Evolutionary conservation across 768 basidiomycete species (phyloP).

Genomic region (Tricholoma matsutake): DNA sequence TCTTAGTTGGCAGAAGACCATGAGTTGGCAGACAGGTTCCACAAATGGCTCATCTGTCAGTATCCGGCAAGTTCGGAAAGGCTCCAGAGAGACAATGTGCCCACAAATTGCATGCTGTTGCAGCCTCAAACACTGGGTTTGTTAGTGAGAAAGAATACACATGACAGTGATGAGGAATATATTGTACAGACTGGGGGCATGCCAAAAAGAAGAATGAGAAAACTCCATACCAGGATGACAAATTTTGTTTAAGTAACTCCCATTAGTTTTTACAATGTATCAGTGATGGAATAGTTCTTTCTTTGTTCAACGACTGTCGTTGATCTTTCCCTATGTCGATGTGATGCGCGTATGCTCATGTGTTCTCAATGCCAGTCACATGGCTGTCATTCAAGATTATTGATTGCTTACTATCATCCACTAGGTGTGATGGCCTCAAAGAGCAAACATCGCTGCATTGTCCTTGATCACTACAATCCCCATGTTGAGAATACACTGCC

Average conservation of each 20-base stretch:
- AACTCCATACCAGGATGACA: neutral
- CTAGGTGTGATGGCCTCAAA: neutral
- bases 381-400: neutral
- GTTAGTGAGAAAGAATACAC: neutral
- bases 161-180: conserved; percentile 1
- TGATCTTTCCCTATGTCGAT: neutral
- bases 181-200: neutral
- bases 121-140: neutral
- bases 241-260: neutral
- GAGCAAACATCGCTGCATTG: neutral
- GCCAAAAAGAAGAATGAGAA: neutral
- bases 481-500: neutral
- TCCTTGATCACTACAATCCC: neutral
- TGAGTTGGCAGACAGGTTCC: neutral
- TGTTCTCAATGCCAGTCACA: neutral
- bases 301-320: neutral
- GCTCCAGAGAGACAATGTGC: neutral
- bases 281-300: neutral
- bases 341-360: too few species aligned
- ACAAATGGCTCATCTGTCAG: neutral
- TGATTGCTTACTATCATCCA: too few species aligned
- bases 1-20: conserved; percentile 2
- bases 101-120: neutral
- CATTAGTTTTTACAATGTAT: too few species aligned
- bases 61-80: neutral